A percentile compares a stretch with the other conserved stretches of the same genome.
Conservation (phyloP, 805 yeast genomes). For the Metschnikowia arizonensis region DNA sequence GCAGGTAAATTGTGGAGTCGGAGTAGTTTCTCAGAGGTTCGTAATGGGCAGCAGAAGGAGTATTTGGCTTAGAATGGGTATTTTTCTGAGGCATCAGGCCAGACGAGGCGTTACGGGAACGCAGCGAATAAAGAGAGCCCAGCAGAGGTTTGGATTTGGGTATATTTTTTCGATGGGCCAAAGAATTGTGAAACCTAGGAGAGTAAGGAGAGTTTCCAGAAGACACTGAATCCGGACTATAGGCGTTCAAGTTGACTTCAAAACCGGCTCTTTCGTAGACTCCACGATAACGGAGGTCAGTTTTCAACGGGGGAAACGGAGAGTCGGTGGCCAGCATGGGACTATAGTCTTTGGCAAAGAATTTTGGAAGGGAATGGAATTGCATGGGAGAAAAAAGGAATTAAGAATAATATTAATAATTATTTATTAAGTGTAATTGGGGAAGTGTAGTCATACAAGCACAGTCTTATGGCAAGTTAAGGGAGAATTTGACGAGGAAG, state of each 20-base stretch:
- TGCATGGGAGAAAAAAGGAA: constrained; percentile 16
- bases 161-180: too few species aligned
- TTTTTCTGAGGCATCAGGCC: background rate
- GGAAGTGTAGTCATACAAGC: too few species aligned
- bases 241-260: constrained; percentile 37
- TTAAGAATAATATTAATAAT: too few species aligned
- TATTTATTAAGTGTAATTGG: too few species aligned
- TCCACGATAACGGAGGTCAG: constrained; percentile 57
- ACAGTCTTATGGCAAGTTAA: too few species aligned
- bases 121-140: background rate
- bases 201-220: background rate
- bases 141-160: too few species aligned
- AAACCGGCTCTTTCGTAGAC: constrained; percentile 84
- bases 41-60: background rate
- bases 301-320: constrained; percentile 68
- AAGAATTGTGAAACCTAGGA: too few species aligned
- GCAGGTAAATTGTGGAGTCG: background rate
- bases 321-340: constrained; percentile 34
- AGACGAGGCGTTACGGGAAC: background rate
- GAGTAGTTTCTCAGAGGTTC: background rate
- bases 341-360: constrained; percentile 18
- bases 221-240: background rate
- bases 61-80: background rate
- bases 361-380: constrained; percentile 20
- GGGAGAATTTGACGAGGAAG: too few species aligned